Conservation (phyloP, 179 eudicot species). For the Amaranthus tricolor region DNA sequence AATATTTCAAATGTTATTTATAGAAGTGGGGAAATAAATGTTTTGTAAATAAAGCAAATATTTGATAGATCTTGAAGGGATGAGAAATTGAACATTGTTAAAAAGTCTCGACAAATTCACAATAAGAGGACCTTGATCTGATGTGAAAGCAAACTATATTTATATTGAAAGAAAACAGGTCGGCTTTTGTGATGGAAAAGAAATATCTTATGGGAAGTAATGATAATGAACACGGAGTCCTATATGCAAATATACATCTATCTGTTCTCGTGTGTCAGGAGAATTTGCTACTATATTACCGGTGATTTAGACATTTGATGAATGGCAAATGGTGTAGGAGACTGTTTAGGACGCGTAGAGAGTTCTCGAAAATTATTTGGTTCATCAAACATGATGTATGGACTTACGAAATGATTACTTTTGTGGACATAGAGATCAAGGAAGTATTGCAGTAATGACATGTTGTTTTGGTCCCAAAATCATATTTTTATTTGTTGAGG, state of each 20-base stretch:
- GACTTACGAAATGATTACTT: background rate
- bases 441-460: too few species aligned
- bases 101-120: background rate
- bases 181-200: background rate
- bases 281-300: background rate
- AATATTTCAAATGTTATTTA: background rate
- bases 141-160: background rate
- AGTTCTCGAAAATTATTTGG: background rate
- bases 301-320: background rate
- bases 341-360: background rate
- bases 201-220: background rate
- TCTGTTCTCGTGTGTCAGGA: too few species aligned
- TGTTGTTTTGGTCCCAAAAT: too few species aligned
- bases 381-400: background rate
- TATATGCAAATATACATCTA: background rate
- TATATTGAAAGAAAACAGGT: background rate
- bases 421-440: too few species aligned
- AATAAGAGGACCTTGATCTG: background rate
- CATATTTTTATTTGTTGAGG: too few species aligned
- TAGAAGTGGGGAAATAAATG: background rate
- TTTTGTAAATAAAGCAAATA: background rate
- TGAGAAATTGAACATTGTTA: background rate
- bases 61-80: background rate
- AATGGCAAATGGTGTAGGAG: background rate
- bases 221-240: background rate